Evolutionary conservation across 2,329 filamentous ascomycete species (phyloP).

Genomic region (Trichoderma atrobrunneum): DNA sequence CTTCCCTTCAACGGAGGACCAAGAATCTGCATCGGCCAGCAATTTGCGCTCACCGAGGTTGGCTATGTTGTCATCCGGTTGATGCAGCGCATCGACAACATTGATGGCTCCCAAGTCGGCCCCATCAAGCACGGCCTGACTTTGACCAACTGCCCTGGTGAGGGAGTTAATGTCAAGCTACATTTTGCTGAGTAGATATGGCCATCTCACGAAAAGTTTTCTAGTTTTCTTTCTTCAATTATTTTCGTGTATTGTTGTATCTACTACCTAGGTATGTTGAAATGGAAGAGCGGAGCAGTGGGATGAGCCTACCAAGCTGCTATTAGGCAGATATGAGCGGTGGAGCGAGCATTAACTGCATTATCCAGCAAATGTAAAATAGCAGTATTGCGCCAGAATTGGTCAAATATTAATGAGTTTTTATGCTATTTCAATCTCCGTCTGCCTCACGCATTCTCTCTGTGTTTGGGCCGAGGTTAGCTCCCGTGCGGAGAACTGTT

Average conservation of each 20-base stretch:
- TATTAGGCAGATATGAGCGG: neutral
- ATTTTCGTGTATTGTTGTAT: neutral
- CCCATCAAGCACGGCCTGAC: slow-evolving; percentile 24
- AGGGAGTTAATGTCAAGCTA: slow-evolving; percentile 24
- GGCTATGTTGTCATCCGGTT: slow-evolving; percentile 26
- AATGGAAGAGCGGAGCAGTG: neutral
- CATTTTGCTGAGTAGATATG: slow-evolving; percentile 21
- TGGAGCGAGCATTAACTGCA: neutral
- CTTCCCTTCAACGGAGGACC: slow-evolving; percentile 30
- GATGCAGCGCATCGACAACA: slow-evolving; percentile 25
- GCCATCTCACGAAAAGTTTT: neutral
- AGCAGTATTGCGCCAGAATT: neutral
- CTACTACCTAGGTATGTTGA: neutral
- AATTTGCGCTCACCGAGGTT: slow-evolving; percentile 29
- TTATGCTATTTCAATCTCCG: neutral
- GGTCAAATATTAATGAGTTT: neutral
- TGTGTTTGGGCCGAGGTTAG: neutral
- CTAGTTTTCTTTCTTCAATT: neutral
- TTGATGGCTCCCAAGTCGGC: slow-evolving; percentile 23
- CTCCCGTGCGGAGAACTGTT: neutral
- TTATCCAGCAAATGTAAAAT: neutral
- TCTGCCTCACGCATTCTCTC: neutral
- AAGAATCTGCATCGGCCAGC: slow-evolving; percentile 30
- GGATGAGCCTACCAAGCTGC: neutral
- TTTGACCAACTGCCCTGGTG: slow-evolving; percentile 24